phyloP scores from a whole-genome alignment of 2,329 filamentous ascomycete species.

The Herpotrichia juniperi region DNA sequence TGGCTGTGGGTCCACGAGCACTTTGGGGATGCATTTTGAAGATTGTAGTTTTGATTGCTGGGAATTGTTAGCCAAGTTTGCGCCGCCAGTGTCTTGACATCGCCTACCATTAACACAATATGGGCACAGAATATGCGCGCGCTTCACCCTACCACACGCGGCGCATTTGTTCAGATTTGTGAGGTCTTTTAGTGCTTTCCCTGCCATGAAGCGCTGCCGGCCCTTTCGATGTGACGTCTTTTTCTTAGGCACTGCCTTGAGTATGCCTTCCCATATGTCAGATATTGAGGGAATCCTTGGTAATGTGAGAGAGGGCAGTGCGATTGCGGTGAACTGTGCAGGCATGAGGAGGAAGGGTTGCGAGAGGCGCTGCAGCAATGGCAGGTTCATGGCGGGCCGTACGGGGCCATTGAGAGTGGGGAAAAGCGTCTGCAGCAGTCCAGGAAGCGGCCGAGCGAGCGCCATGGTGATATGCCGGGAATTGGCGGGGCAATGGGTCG shows the following conservation, averaged over 20 bases:
- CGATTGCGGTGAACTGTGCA: slow-evolving; percentile 60
- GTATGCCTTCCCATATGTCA: slow-evolving; percentile 88
- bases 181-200: slow-evolving; percentile 92
- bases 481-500: slow-evolving; percentile 2
- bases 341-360: slow-evolving; percentile 64
- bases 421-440: slow-evolving; percentile 59
- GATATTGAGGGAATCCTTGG: slow-evolving; percentile 60
- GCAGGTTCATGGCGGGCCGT: slow-evolving; percentile 45
- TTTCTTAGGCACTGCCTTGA: slow-evolving; percentile 96
- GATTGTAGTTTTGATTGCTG: slow-evolving; percentile 43
- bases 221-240: slow-evolving; percentile 98
- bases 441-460: slow-evolving; percentile 49
- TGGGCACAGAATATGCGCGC: slow-evolving; percentile 86
- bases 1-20: slow-evolving; percentile 31
- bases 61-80: neutral
- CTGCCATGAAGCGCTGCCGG: slow-evolving; percentile 90
- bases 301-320: slow-evolving; percentile 58
- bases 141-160: slow-evolving; percentile 85
- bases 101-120: slow-evolving; percentile 81
- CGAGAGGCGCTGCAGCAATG: slow-evolving; percentile 52
- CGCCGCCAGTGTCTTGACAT: neutral
- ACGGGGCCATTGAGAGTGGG: slow-evolving; percentile 54
- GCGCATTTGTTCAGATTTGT: slow-evolving; percentile 87
- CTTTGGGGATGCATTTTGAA: slow-evolving; percentile 37
- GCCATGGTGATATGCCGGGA: slow-evolving; percentile 31